Percentiles rank a stretch among this genome's conserved stretches.
These are phyloP conservation scores for Euphrasia confusa DNA, from an alignment of 257 asterid genomes.

Conservation along the genomic window DNA sequence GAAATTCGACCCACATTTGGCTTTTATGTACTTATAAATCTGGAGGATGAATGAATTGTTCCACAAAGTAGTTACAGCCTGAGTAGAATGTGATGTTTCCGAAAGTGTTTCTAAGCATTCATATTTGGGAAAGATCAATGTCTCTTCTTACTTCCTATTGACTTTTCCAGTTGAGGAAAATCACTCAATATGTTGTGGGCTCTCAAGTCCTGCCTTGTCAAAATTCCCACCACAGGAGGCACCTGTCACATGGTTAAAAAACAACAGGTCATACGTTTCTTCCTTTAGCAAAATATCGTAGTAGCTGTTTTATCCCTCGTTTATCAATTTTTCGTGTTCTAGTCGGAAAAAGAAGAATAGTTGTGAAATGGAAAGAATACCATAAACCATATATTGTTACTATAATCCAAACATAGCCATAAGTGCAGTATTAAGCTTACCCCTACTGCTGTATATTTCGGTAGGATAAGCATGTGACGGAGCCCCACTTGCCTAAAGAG, in stretches of 20 bases:
- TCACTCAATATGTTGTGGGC: conserved; percentile 71
- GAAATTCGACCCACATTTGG: too few species aligned
- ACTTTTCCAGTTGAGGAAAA: conserved; percentile 62
- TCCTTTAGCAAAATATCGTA: not conserved
- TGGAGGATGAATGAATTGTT: too few species aligned
- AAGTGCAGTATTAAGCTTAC: conserved; percentile 35
- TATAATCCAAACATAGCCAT: not conserved
- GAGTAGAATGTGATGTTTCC: conserved; percentile 11
- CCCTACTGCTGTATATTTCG: conserved; percentile 73
- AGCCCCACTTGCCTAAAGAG: conserved; percentile 82
- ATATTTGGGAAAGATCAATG: conserved; percentile 26
- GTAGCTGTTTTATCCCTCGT: too few species aligned
- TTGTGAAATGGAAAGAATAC: too few species aligned
- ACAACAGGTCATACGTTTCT: not conserved
- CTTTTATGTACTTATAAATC: too few species aligned
- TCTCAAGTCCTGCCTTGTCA: conserved; percentile 91
- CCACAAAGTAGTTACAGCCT: too few species aligned
- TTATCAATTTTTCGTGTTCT: too few species aligned
- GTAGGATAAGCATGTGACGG: conserved; percentile 79
- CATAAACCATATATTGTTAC: not conserved
- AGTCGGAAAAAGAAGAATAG: not conserved
- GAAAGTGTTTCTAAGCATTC: conserved; percentile 10
- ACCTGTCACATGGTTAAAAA: conserved; percentile 36
- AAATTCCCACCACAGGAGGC: conserved; percentile 71
- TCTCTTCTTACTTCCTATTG: conserved; percentile 44